These are phyloP conservation scores for Neofusicoccum parvum DNA, from an alignment of 2,329 filamentous ascomycete genomes.

Conservation along the genomic window DNA sequence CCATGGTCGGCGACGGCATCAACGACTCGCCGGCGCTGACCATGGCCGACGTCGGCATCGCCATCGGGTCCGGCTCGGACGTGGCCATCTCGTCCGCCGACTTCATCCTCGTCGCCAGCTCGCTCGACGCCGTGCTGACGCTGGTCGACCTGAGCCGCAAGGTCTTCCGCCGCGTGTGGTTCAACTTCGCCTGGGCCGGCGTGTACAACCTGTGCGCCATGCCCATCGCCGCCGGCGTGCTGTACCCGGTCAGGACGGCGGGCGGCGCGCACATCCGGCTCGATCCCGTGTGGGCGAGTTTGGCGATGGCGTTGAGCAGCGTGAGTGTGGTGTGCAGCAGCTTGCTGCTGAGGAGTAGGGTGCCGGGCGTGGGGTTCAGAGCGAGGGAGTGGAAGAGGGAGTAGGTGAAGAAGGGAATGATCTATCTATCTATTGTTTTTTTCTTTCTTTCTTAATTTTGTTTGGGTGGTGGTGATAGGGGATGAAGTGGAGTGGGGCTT, in stretches of 20 bases:
- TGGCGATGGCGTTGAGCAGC: constrained; percentile 92
- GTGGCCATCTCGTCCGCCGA: constrained; percentile 80
- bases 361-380: constrained; percentile 49
- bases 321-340: constrained; percentile 86
- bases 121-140: constrained; percentile 70
- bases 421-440: no score
- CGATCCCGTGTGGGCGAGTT: constrained; percentile 81
- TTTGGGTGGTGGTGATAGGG: no score
- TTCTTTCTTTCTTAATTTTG: no score
- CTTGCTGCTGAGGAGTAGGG: constrained; percentile 63
- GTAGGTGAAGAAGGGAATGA: not conserved
- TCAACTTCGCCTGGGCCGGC: constrained; percentile 85
- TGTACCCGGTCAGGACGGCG: constrained; percentile 63
- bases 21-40: constrained; percentile 83
- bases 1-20: constrained; percentile 85
- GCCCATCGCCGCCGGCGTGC: constrained; percentile 77
- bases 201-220: constrained; percentile 79
- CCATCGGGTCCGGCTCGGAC: constrained; percentile 78
- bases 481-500: no score
- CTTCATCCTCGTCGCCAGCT: constrained; percentile 76
- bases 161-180: constrained; percentile 76
- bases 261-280: constrained; percentile 62
- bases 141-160: constrained; percentile 70
- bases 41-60: constrained; percentile 80
- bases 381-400: not conserved